Conservation (phyloP, 495 filamentous ascomycete species). For the Neurospora cerealis region DNA sequence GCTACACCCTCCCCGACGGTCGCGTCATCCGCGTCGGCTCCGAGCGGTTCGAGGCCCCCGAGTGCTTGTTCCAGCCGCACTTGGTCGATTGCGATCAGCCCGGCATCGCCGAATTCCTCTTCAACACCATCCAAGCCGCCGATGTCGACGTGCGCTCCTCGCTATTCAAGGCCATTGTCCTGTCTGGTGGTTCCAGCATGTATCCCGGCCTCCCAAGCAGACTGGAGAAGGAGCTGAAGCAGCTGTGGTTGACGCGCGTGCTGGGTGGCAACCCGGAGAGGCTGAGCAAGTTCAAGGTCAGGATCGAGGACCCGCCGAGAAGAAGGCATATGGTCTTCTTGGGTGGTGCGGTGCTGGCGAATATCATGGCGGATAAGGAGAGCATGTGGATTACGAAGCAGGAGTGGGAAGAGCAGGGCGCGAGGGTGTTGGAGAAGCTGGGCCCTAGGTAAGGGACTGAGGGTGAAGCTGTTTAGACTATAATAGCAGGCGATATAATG, state of each 20-base stretch:
- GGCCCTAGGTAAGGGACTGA: slow-evolving; percentile 52
- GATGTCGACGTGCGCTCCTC: slow-evolving; percentile 90
- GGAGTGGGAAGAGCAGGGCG: slow-evolving; percentile 92
- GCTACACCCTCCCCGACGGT: slow-evolving; percentile 92
- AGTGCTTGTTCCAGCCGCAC: slow-evolving; percentile 98
- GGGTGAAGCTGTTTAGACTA: background rate
- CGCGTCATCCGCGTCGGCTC: slow-evolving; percentile 91
- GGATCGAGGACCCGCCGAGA: slow-evolving; percentile 95
- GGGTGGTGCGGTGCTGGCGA: slow-evolving; percentile 91
- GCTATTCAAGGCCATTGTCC: slow-evolving; percentile 93
- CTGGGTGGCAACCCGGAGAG: slow-evolving; percentile 83
- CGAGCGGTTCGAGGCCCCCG: slow-evolving; percentile 94
- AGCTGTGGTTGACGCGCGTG: slow-evolving; percentile 92
- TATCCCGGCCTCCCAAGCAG: slow-evolving; percentile 91
- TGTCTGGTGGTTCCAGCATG: slow-evolving; percentile 96
- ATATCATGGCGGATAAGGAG: slow-evolving; percentile 97
- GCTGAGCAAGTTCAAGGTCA: slow-evolving; percentile 96
- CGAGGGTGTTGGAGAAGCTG: slow-evolving; percentile 80
- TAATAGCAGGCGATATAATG: background rate
- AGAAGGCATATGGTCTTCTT: slow-evolving; percentile 98
- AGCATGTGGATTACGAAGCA: slow-evolving; percentile 97
- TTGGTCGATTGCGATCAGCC: slow-evolving; percentile 96
- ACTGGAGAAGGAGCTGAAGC: slow-evolving; percentile 96
- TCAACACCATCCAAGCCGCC: slow-evolving; percentile 94
- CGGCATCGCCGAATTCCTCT: slow-evolving; percentile 91